These are phyloP conservation scores for Mycocentrospora acerina DNA, from an alignment of 2,329 filamentous ascomycete genomes.

Conservation along the genomic window DNA sequence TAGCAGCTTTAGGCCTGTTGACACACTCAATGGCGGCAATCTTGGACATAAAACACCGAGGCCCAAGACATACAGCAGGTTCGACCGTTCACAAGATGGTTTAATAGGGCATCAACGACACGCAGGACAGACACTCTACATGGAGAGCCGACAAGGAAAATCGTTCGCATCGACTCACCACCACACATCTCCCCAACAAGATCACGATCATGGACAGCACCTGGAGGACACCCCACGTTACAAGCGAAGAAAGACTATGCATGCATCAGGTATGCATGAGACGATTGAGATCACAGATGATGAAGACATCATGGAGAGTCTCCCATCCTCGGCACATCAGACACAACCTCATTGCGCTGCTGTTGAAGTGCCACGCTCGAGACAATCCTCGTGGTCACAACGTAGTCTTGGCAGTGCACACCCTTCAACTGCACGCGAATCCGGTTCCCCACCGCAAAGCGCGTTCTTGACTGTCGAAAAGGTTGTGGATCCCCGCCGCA, in stretches of 20 bases:
- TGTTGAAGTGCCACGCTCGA: neutral
- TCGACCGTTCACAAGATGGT: constrained; percentile 1
- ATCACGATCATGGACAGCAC: neutral
- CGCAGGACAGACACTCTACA: constrained; percentile 8
- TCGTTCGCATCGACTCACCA: constrained; percentile 1
- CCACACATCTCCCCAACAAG: neutral
- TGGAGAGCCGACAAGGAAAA: constrained; percentile 1
- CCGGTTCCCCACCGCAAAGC: constrained; percentile 8
- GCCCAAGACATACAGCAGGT: constrained; percentile 15
- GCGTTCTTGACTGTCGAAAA: constrained; percentile 17
- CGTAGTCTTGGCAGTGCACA: constrained; percentile 15
- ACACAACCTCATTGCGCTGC: neutral
- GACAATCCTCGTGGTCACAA: constrained; percentile 13
- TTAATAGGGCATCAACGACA: constrained; percentile 11
- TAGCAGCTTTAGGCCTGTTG: constrained; percentile 12
- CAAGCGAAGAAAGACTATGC: constrained; percentile 24
- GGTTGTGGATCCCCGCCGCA: no score
- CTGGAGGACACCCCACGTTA: neutral
- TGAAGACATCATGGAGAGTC: constrained; percentile 13
- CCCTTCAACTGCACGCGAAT: neutral
- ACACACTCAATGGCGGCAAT: constrained; percentile 12
- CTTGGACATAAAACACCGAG: constrained; percentile 1
- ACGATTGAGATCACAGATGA: constrained; percentile 9
- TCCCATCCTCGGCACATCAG: neutral
- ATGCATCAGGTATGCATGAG: constrained; percentile 3